Conservation (phyloP, 805 yeast genomes). For the Candida silvatica region DNA sequence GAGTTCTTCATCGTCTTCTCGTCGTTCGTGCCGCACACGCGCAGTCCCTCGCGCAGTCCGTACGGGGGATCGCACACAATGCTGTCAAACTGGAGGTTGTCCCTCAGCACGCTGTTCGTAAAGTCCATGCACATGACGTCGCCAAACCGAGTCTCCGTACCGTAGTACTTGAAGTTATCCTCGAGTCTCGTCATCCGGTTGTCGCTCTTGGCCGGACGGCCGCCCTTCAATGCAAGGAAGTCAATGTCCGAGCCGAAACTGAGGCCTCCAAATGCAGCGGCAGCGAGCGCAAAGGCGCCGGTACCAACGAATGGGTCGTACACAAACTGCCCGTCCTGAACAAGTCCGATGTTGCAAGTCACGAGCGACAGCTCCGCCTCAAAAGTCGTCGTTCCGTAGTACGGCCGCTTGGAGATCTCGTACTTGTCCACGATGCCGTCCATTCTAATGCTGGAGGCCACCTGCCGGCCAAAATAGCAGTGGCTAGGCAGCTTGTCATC, state of each 20-base stretch:
- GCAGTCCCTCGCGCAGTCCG: constrained; percentile 93
- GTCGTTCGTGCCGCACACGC: constrained; percentile 77
- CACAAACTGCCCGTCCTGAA: constrained; percentile 51
- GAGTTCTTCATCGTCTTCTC: constrained; percentile 57
- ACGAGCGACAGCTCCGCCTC: constrained; percentile 89
- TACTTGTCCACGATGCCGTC: constrained; percentile 63
- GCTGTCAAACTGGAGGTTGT: constrained; percentile 55
- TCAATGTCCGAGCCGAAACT: constrained; percentile 90
- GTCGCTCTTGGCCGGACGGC: constrained; percentile 23
- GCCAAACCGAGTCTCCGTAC: constrained; percentile 44
- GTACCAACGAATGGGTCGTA: constrained; percentile 98
- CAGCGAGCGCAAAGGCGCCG: constrained; percentile 87
- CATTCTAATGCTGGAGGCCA: constrained; percentile 52
- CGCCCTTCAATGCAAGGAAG: constrained; percentile 69
- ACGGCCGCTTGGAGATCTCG: constrained; percentile 74
- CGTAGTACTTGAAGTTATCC: constrained; percentile 73
- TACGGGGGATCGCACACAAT: constrained; percentile 97
- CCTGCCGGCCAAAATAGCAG: constrained; percentile 70
- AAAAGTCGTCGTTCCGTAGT: constrained; percentile 93
- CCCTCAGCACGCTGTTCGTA: constrained; percentile 78
- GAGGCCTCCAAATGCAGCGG: constrained; percentile 73
- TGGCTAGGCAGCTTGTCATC: constrained; percentile 37
- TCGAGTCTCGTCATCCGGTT: constrained; percentile 17
- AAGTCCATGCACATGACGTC: constrained; percentile 91
- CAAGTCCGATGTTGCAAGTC: constrained; percentile 81